Base-by-base conservation (phyloP, 1,139 yeast genomes). In the Suzukiozyma palmioleophila region DNA sequence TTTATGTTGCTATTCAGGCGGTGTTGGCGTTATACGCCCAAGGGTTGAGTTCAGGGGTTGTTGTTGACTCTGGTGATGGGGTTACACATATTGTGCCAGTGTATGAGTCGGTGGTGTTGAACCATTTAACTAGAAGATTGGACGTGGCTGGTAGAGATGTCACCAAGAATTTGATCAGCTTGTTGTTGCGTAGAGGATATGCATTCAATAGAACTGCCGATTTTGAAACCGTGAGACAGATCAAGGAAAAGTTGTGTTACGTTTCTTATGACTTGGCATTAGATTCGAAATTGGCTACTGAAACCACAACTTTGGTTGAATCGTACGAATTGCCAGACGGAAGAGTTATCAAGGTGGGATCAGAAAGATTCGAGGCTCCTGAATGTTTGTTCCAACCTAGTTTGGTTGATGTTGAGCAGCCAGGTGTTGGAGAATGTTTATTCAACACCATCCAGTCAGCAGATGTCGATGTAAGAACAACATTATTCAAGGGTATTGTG, bases 121-220 rank as follows among this genome's bases (percentile, higher is more conserved):
- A 88, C 62, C 97, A 94, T 62, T 75, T 89, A 55, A 92, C 97
- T 8, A 80, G 83, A 56, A 81, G 98, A 60, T 73, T 92, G 54
- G 97, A 94, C 61, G 96, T 92, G 45, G 99, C 98, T 2, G 98
- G 98, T 51, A 81, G 99, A 63, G 98, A 92, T 56, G 97, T 94
- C 37, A 92, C 98, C 15, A 80, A 97, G 58, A 89, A 92, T 62
- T 74, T 92, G 65, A 90, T 92, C 62, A 92, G 84, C 53, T 74
- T 92, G 53, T 72, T 92, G 53, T 79, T 94, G 46, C 88, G 97
- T 63, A 82, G 97, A 54, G 98, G 98, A 38, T 94, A 92, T 62
- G 97, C 97, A 6, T 90, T 92, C 67, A 94, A 92, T 70, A 81
- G 98, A 70, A 90, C 96, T 32, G 98, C 98, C 9, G 98, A 92